These are phyloP conservation scores for Dipteronia sinensis DNA, from an alignment of 345 rosid species.

Conservation along the genomic window DNA sequence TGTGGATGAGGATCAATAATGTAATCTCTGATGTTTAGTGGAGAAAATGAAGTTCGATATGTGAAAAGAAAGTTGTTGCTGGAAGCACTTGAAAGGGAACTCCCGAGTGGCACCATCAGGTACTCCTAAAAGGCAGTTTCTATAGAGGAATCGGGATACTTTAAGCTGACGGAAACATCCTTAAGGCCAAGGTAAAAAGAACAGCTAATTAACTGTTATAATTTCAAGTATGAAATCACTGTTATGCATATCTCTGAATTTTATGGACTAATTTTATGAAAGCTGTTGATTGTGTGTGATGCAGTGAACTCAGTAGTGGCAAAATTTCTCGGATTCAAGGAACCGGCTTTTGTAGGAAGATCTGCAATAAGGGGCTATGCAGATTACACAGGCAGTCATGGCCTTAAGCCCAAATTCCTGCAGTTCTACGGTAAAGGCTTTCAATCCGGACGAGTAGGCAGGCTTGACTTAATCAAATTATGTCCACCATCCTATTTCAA, in stretches of 20 bases:
- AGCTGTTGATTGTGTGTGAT: conserved; percentile 74
- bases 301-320: conserved; percentile 70
- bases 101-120: conserved; percentile 63
- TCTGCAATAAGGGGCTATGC: too few relatives aligned
- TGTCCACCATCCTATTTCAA: too few relatives aligned
- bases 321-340: conserved; percentile 63
- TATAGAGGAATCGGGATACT: conserved; percentile 47
- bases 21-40: conserved; percentile 14
- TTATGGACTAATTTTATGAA: too few relatives aligned
- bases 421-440: background rate
- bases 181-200: too few relatives aligned
- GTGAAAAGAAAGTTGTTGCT: too few relatives aligned
- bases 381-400: background rate
- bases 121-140: conserved; percentile 67
- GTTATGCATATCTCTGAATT: too few relatives aligned
- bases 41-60: conserved; percentile 52
- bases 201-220: background rate
- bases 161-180: conserved; percentile 27
- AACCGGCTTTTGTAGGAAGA: conserved; percentile 29
- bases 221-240: too few relatives aligned
- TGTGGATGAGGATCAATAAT: too few relatives aligned
- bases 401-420: conserved; percentile 4
- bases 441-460: background rate
- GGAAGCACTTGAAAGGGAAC: too few relatives aligned
- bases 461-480: too few relatives aligned